These are phyloP conservation scores for Eucalyptus tenuipes DNA, from an alignment of 345 rosid species.

Conservation along the genomic window DNA sequence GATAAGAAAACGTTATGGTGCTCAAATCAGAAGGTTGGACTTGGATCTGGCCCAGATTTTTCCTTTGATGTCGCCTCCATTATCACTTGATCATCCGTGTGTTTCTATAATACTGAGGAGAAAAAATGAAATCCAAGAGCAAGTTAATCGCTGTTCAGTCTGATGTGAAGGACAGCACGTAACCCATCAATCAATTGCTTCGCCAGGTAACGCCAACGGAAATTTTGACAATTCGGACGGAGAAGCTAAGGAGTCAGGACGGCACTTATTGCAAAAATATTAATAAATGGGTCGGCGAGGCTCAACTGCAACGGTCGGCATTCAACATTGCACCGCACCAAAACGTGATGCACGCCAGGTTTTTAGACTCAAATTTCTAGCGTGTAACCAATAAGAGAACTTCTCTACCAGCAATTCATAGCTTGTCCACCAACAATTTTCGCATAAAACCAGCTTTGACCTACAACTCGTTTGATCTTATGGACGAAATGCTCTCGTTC, in stretches of 20 bases:
- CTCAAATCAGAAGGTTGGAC: background rate
- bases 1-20: background rate
- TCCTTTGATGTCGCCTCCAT: background rate
- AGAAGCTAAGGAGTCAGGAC: background rate
- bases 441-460: background rate
- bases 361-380: background rate
- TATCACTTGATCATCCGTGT: background rate
- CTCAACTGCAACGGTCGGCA: background rate
- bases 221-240: background rate
- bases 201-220: background rate
- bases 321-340: background rate
- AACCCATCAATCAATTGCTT: background rate
- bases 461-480: background rate
- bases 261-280: background rate
- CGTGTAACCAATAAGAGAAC: background rate
- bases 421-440: background rate
- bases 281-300: background rate
- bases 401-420: background rate
- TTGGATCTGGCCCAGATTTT: background rate
- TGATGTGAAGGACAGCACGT: background rate
- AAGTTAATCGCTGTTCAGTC: background rate
- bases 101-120: background rate
- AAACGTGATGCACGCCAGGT: background rate
- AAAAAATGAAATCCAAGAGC: background rate
- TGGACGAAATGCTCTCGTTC: background rate